A percentile compares a stretch with the other conserved stretches of the same genome.
phyloP scores from a whole-genome alignment of 2,329 filamentous ascomycete genomes.

The Aspergillus puulaauensis region DNA sequence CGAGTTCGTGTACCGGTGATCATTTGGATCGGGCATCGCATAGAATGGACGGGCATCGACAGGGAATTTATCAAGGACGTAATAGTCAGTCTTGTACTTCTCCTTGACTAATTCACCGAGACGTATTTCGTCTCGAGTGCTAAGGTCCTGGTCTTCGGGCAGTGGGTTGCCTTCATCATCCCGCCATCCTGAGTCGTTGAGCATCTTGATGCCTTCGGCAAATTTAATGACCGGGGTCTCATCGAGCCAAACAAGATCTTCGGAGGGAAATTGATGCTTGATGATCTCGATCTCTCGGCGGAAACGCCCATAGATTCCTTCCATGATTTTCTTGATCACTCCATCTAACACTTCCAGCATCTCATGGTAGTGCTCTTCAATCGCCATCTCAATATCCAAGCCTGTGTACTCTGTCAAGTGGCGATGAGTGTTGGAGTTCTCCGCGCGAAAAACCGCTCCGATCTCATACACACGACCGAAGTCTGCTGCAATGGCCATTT shows the following conservation, averaged over 20 bases:
- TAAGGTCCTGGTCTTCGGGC: slow-evolving; percentile 74
- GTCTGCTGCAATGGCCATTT: slow-evolving; percentile 87
- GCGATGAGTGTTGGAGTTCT: slow-evolving; percentile 93
- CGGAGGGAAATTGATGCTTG: slow-evolving; percentile 80
- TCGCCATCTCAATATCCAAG: slow-evolving; percentile 88
- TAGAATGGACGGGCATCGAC: slow-evolving; percentile 83
- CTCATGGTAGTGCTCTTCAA: slow-evolving; percentile 87
- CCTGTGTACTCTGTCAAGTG: slow-evolving; percentile 95
- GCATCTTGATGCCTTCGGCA: slow-evolving; percentile 73
- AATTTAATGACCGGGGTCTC: slow-evolving; percentile 81
- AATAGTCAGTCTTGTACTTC: slow-evolving; percentile 87
- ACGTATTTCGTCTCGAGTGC: slow-evolving; percentile 81
- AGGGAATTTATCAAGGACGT: slow-evolving; percentile 92
- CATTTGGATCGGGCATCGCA: slow-evolving; percentile 76
- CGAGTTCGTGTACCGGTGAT: slow-evolving; percentile 77
- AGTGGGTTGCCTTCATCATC: slow-evolving; percentile 73
- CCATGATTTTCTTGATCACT: slow-evolving; percentile 77
- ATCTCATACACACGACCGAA: slow-evolving; percentile 89
- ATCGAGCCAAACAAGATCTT: slow-evolving; percentile 83
- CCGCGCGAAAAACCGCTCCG: slow-evolving; percentile 85
- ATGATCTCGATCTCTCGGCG: slow-evolving; percentile 73
- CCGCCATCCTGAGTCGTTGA: slow-evolving; percentile 74
- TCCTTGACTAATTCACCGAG: slow-evolving; percentile 82
- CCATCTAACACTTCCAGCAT: slow-evolving; percentile 75
- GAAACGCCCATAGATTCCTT: slow-evolving; percentile 67